Base-by-base conservation (phyloP, 768 basidiomycete species). In the Mycena latifolia region DNA sequence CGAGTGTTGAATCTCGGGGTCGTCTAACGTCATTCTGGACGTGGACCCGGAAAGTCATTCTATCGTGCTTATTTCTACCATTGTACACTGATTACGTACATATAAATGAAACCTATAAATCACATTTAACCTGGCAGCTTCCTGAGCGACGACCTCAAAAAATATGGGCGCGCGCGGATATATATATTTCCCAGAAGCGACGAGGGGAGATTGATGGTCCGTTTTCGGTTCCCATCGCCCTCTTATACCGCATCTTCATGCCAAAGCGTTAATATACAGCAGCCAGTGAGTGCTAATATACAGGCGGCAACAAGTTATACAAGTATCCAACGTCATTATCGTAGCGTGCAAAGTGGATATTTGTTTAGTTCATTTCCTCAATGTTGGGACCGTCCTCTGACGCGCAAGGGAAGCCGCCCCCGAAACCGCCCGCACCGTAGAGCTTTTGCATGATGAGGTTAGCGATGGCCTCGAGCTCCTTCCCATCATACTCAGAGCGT, bases 401-500 rank as follows among this genome's bases (percentile, higher is more conserved):
- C 37, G 84, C 88, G 61, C 89, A 87, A 45, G 82, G 85, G 74
- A 82, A 81, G n/a, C 83, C 81, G 65, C 84, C 91, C 45, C n/a
- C n/a, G n/a, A n/a, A n/a, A 43, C 84, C 87, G 68, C 89, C 90
- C 69, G 88, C 84, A 60, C 89, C 89, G 77, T 97, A 96, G 27
- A 96, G 86, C n/a, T 88, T 85, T 76, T 86, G 85, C 86, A 87
- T 87, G 74, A 86, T 86, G 66, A 85, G 86, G 78, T 89, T 93
- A 73, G 95, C 93, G 71, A 96, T 76, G 20, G 74, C 80, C 83
- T 98, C 96, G 54, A 98, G 84, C 81, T 98, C 96, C 82, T 89
- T 92, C 74, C 85, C 86, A 78, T 93, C 93, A 80, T 96, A 96
- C 82, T 98, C 95, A 92, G 61, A 99, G 90, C n/a, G n/a, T n/a